Base-by-base conservation (phyloP, 75 land plant genomes). In the Pseudotsuga menziesii region DNA sequence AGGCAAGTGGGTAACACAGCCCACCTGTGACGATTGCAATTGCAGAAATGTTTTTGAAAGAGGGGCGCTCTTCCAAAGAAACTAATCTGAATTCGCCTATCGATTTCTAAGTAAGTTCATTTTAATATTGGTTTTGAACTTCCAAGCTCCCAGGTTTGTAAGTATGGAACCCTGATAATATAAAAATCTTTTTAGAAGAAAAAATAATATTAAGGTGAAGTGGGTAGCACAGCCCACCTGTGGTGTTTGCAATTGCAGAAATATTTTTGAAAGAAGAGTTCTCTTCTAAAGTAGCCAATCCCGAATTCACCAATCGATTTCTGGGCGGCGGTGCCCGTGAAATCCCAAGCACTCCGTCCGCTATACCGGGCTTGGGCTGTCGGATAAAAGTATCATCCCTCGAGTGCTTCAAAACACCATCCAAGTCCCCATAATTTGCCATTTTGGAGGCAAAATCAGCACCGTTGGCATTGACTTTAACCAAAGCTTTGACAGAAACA, bases 301-400 rank as follows among this genome's bases (percentile, higher is more conserved):
- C 20, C 36, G 71, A 69, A 15, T 69, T 69, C 12, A 22, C 23
- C 12, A 64, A 17, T 7, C 29, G 39, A 32, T 64, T 64, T 64
- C 12, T 69, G 72, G 22, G 72, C 35, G 72, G 23, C 17, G 72
- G 48, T 22, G 48, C 52, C 72, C 39, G 23, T 17, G 52, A 69
- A 41, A n/a, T 69, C 35, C 69, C 39, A 8, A 48, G 52, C 52
- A 48, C 52, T 0, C 52, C 52, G 19, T 29, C 39, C 5, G 69
- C 20, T n/a, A 39, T 41, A 3, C 36, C 20, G 8, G 48, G 41
- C 72, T 7, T 69, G 22, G 72, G 22, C 44, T 69, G 41, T 41
- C 19, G 72, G 15, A 39, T 69, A 36, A 69, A 69, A 69, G 23
- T n/a, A 69, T 69, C 72, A 20, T 69, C 72, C 19, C 72, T 69